Evolutionary conservation across 495 filamentous ascomycete genomes (phyloP).

Genomic region (Neurospora sublineolata): DNA sequence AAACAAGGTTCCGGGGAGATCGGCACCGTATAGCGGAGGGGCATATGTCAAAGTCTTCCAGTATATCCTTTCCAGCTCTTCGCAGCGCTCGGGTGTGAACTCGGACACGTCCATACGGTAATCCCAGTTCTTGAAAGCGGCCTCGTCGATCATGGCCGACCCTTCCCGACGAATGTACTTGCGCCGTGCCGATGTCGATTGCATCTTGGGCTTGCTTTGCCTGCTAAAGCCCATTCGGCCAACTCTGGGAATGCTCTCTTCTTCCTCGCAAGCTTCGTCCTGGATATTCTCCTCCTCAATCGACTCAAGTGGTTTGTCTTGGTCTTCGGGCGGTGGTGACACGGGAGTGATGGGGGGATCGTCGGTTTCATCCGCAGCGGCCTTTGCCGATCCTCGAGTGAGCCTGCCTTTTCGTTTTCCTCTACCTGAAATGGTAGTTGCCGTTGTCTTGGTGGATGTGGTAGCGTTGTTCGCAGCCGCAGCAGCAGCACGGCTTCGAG

Average conservation of each 20-base stretch:
- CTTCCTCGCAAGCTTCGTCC: conserved; percentile 34
- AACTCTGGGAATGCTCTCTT: conserved; percentile 22
- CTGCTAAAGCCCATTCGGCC: conserved; percentile 29
- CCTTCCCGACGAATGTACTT: conserved; percentile 70
- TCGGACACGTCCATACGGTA: conserved; percentile 78
- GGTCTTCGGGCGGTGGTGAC: conserved; percentile 34
- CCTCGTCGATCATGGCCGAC: conserved; percentile 66
- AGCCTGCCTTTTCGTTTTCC: conserved; percentile 14
- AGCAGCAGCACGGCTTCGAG: conserved; percentile 19
- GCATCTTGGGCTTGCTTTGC: conserved; percentile 37
- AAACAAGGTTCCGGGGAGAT: conserved; percentile 94
- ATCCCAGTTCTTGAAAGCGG: conserved; percentile 76
- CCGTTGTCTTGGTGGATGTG: conserved; percentile 1
- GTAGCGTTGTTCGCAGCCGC: conserved; percentile 14
- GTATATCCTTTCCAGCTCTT: conserved; percentile 85
- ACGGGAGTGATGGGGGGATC: conserved; percentile 41
- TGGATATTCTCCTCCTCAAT: conserved; percentile 34
- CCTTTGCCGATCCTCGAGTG: conserved; percentile 14
- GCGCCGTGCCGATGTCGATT: conserved; percentile 51
- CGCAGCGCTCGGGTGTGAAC: conserved; percentile 80
- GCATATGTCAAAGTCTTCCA: conserved; percentile 95
- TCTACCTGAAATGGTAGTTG: conserved; percentile 22
- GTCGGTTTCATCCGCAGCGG: conserved; percentile 19
- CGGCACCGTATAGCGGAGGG: conserved; percentile 88
- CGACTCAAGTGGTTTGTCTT: conserved; percentile 29